Conservation (phyloP, 495 filamentous ascomycete genomes). For the Hypomontagnella submonticulosa region DNA sequence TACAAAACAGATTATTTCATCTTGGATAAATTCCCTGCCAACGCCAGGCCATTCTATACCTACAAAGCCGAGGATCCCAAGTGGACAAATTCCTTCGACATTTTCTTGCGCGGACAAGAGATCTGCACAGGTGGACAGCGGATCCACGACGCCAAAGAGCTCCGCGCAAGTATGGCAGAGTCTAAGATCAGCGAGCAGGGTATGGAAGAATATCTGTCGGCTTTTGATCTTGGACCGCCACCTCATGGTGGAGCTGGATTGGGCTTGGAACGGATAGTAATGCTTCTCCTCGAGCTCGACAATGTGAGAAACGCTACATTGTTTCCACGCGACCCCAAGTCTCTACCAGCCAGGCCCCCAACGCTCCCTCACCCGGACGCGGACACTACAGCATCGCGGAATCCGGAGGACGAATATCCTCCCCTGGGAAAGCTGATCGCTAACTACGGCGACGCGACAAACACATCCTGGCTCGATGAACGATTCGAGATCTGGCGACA, state of each 20-base stretch:
- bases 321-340: slow-evolving; percentile 77
- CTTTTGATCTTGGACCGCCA: slow-evolving; percentile 79
- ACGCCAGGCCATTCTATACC: slow-evolving; percentile 80
- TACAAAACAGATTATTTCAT: slow-evolving; percentile 83
- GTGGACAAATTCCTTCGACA: slow-evolving; percentile 82
- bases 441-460: slow-evolving; percentile 79
- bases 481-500: slow-evolving; percentile 79
- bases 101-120: slow-evolving; percentile 83
- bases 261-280: slow-evolving; percentile 78
- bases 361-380: slow-evolving; percentile 73
- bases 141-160: slow-evolving; percentile 77
- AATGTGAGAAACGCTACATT: slow-evolving; percentile 80
- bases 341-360: slow-evolving; percentile 65
- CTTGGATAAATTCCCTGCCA: slow-evolving; percentile 80
- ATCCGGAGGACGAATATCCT: slow-evolving; percentile 57
- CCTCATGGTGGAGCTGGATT: slow-evolving; percentile 83
- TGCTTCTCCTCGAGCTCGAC: slow-evolving; percentile 76
- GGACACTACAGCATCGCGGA: slow-evolving; percentile 65
- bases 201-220: slow-evolving; percentile 80
- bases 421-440: slow-evolving; percentile 74
- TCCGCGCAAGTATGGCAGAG: slow-evolving; percentile 74
- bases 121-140: slow-evolving; percentile 83
- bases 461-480: slow-evolving; percentile 77
- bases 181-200: slow-evolving; percentile 70
- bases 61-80: slow-evolving; percentile 78